phyloP scores from a whole-genome alignment of 108 stramenopile species.

The Cyclotella distinguenda region DNA sequence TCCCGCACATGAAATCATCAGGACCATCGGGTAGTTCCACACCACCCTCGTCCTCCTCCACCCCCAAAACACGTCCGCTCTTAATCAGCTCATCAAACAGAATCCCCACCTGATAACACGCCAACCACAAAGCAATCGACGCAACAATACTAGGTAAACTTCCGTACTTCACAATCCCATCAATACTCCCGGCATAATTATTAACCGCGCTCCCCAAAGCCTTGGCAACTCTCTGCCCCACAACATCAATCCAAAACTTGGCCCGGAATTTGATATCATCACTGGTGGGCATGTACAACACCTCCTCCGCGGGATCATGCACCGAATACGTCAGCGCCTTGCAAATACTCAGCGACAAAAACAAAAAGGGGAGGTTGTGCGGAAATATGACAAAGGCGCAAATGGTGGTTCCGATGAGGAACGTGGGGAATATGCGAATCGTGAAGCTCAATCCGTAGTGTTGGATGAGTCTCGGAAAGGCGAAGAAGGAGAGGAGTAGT shows the following conservation, averaged over 20 bases:
- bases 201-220: slow-evolving; percentile 81
- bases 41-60: slow-evolving; percentile 10
- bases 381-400: slow-evolving; percentile 74
- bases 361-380: slow-evolving; percentile 75
- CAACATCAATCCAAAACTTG: slow-evolving; percentile 92
- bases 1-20: no score
- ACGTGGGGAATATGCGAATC: slow-evolving; percentile 83
- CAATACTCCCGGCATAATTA: slow-evolving; percentile 68
- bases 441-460: slow-evolving; percentile 71
- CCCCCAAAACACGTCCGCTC: slow-evolving; percentile 64
- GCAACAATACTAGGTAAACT: slow-evolving; percentile 71
- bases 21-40: slow-evolving; percentile 9
- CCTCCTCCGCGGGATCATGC: slow-evolving; percentile 91
- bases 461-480: slow-evolving; percentile 79
- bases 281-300: slow-evolving; percentile 89
- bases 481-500: slow-evolving; percentile 74
- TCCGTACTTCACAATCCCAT: slow-evolving; percentile 68
- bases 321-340: slow-evolving; percentile 93
- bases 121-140: slow-evolving; percentile 64
- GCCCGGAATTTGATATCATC: slow-evolving; percentile 82
- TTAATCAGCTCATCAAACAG: slow-evolving; percentile 67
- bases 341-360: slow-evolving; percentile 77
- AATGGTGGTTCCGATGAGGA: slow-evolving; percentile 69
- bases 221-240: slow-evolving; percentile 83
- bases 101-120: slow-evolving; percentile 69